These are phyloP conservation scores for Nephelium lappaceum DNA, from an alignment of 345 rosid species.

Conservation along the genomic window DNA sequence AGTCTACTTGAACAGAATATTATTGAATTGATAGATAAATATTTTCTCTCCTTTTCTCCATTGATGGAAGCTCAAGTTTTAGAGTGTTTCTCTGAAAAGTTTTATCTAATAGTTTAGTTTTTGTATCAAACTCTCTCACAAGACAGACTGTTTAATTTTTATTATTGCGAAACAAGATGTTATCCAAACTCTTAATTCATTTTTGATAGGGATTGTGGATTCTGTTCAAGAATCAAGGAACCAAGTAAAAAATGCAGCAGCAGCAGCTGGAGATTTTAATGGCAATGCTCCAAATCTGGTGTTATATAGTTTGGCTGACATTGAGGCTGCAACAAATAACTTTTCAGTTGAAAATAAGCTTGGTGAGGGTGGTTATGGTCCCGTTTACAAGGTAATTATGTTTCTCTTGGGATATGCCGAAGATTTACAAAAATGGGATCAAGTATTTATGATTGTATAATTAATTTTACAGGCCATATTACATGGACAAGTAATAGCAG, in stretches of 20 bases:
- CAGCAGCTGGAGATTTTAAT: constrained; percentile 8
- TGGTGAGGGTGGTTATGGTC: constrained; percentile 22
- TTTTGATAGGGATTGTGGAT: not conserved
- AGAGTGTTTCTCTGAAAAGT: too few species aligned
- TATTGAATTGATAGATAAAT: too few species aligned
- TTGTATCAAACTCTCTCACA: too few species aligned
- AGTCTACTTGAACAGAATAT: too few species aligned
- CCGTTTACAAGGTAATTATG: constrained; percentile 15
- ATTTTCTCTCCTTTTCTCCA: too few species aligned
- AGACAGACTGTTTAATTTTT: too few species aligned
- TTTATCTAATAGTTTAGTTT: too few species aligned
- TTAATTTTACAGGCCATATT: constrained; percentile 5
- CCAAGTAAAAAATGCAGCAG: not conserved
- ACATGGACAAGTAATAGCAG: constrained; percentile 21
- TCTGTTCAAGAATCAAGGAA: not conserved
- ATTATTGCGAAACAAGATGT: too few species aligned
- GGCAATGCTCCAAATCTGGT: not conserved
- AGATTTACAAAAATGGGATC: too few species aligned
- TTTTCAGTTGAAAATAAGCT: constrained; percentile 22
- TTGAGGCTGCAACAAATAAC: constrained; percentile 5
- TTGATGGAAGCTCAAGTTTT: too few species aligned
- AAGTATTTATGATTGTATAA: too few species aligned
- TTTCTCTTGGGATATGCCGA: too few species aligned
- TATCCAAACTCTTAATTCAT: not conserved
- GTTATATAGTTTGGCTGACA: not conserved